Evolutionary conservation across 495 filamentous ascomycete genomes (phyloP).

Genomic region (Neurospora sublineolata): DNA sequence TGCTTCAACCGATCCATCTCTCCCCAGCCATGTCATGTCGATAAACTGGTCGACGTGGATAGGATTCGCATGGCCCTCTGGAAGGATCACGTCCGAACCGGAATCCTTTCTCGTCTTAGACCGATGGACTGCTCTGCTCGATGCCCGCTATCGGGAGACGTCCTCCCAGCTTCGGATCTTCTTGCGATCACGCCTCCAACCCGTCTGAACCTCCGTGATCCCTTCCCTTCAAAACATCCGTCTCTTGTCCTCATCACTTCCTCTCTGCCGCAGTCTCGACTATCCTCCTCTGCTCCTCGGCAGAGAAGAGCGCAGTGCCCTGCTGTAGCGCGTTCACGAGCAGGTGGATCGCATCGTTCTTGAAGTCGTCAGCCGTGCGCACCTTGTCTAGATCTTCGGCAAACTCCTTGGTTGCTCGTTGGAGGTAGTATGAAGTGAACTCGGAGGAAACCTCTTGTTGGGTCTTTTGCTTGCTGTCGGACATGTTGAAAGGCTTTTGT

Average conservation of each 20-base stretch:
- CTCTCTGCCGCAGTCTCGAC: constrained; percentile 8
- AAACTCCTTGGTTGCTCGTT: constrained; percentile 52
- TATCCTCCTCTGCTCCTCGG: constrained; percentile 32
- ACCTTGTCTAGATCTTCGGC: constrained; percentile 60
- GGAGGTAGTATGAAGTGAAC: constrained; percentile 56
- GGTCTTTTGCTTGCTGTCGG: constrained; percentile 14
- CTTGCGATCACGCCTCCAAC: neutral
- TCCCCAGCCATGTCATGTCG: neutral
- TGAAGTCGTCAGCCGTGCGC: constrained; percentile 56
- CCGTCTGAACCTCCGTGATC: neutral
- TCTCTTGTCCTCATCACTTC: neutral
- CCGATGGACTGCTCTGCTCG: neutral
- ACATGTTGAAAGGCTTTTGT: constrained; percentile 2
- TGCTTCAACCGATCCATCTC: neutral
- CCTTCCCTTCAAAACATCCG: neutral
- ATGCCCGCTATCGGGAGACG: neutral
- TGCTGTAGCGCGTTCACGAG: constrained; percentile 56
- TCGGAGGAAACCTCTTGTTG: constrained; percentile 29
- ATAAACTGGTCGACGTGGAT: neutral
- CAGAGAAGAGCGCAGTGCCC: constrained; percentile 38
- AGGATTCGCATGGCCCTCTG: neutral
- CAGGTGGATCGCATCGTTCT: constrained; percentile 45
- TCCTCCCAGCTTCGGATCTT: neutral
- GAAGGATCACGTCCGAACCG: neutral
- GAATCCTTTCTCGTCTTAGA: neutral